Base-by-base conservation (phyloP, 768 basidiomycete species). In the Amanita pallidorosea region DNA sequence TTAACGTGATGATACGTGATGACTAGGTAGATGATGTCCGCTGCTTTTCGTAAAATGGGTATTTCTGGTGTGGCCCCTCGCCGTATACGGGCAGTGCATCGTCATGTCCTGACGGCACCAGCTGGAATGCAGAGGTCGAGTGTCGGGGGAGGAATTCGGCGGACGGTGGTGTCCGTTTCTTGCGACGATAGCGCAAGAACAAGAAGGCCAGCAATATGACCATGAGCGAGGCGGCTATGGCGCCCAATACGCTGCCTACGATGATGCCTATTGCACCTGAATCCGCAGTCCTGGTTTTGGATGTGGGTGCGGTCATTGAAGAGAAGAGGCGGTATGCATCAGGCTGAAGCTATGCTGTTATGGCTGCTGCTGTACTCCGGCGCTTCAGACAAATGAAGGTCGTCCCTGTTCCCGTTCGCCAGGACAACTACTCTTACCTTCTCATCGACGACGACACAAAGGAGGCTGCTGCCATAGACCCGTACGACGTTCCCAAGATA, bases 381-480 rank as follows among this genome's bases (percentile, higher is more conserved):
- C 41, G 31, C 8, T 51, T 51, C 25, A 31, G 52, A 54, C 62
- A 55, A 47, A 92, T 93, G 90, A 78, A 76, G 56, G 70, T 93
- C 61, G 67, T 91, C 12, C 80, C 89, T 2, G 79, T 93, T 3
- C 88, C 84, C 33, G 85, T 89, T 50, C 76, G 83, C 54, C 66
- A 77, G 27, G 89, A 92, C 65, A 93, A 93, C 63, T 92, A 91
- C 58, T 85, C 88, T 8, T 91, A 91, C 62, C 73, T 91, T 15
- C 68, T 92, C 66, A 68, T 91, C 53, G 88, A 90, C 65, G 76
- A 83, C 47, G 56, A 67, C 2, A 72, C 79, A 4, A 79, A 75
- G 49, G 75, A 74, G 49, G 89, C 90, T 1, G 88, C 87, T 0
- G 85, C 79, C 0, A 76, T 94, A 53, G 91, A 93, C 63, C 81